Percentiles rank a stretch among this genome's conserved stretches.
These are phyloP conservation scores for Boletus rubropictus DNA, from an alignment of 768 basidiomycete species.

Conservation along the genomic window DNA sequence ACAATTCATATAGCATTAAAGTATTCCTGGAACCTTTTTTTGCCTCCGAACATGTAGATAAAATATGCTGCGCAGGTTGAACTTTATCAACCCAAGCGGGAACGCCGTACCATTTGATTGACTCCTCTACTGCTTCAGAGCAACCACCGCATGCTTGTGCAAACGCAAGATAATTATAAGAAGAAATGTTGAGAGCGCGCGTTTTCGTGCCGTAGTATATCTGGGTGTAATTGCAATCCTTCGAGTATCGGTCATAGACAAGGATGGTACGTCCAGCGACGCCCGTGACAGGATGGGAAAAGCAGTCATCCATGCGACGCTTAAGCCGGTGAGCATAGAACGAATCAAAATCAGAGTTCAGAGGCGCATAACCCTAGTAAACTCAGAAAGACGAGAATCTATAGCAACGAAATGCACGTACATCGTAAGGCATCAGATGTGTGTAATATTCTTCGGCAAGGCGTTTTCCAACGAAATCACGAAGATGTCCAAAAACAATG, in stretches of 20 bases:
- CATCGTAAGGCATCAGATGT: conserved; percentile 79
- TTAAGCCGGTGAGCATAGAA: conserved; percentile 98
- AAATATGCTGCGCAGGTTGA: neutral
- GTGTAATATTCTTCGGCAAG: conserved; percentile 62
- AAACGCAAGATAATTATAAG: conserved; percentile 99
- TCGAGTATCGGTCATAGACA: conserved; percentile 76
- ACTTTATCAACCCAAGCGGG: neutral
- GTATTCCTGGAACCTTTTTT: no score
- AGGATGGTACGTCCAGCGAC: conserved; percentile 92
- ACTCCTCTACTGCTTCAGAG: conserved; percentile 88
- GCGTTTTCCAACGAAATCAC: conserved; percentile 92
- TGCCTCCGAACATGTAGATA: no score
- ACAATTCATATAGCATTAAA: no score
- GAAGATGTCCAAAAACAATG: conserved; percentile 85
- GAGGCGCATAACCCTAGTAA: conserved; percentile 87
- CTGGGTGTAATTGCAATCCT: conserved; percentile 77
- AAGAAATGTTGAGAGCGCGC: conserved; percentile 92
- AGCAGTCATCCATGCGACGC: conserved; percentile 91
- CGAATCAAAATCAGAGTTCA: conserved; percentile 98
- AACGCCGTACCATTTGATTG: conserved; percentile 56
- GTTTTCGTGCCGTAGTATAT: conserved; percentile 73
- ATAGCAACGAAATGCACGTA: conserved; percentile 38
- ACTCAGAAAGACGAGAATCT: conserved; percentile 2
- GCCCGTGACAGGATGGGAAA: conserved; percentile 86
- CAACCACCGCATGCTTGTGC: conserved; percentile 90